Evolutionary conservation across 768 basidiomycete genomes (phyloP), one percentile per base, ranked within the genome.

Genomic region (Sporobolomyces pararoseus): DNA sequence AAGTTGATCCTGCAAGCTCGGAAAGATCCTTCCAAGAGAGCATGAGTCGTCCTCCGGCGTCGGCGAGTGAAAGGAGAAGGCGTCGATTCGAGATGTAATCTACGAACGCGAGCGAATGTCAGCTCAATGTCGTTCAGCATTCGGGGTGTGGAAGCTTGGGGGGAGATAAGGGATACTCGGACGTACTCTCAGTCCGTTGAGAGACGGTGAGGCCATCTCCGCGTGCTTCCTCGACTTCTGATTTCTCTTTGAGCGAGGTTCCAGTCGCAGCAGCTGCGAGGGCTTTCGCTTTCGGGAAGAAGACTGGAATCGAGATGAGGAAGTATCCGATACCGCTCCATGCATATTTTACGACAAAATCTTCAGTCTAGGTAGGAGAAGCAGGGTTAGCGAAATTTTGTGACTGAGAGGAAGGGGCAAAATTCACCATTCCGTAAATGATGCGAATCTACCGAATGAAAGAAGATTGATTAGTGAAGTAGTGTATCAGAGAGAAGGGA

Each of bases 21-120:
- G 96, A 86, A 9, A 97, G 82, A 75, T 97, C 95, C 78, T 96
- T 98, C 78, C 94, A 92, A 0, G 91, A 91, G 77, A 92, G 94
- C 94, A 98, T 97, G 53, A 97, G 81, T 39, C 95, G 84, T 0
- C 93, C 92, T 21, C 95, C 95, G 0, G 94, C 95, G 75, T 98
- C 95, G 2, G 95, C 93, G n/a, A 98, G 85, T 2, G 93, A 93
- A 37, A 97, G 84, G 3, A 98, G 83, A 0, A 97, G 84, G 16
- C 95, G 85, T 23, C 95, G 86, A 69, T 93, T 95, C 34, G 93
- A 94, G 58, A 98, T 92, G 78, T 98, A 98, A 10, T 88, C 87
- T 88, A 63, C 44, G 32, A 21, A 23, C 21, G 21, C 12, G 46
- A 47, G 46, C 23, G 7, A 47, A 23, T 47, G 7, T n/a, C n/a